A percentile compares a stretch with the other conserved stretches of the same genome.
phyloP scores from a whole-genome alignment of 805 yeast genomes.

The Wickerhamiella lipophila region DNA sequence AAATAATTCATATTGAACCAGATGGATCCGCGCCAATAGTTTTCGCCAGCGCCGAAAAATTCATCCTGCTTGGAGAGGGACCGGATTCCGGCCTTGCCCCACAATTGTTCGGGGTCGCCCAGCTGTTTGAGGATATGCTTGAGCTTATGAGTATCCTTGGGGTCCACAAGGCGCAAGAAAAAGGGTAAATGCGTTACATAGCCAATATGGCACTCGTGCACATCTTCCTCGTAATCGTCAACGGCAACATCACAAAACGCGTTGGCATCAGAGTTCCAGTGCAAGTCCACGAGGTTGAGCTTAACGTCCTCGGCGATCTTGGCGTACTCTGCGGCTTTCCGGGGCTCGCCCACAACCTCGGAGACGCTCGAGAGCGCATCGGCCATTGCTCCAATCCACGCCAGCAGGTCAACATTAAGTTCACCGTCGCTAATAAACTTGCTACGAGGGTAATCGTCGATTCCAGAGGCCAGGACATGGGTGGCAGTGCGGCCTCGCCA shows the following conservation, averaged over 20 bases:
- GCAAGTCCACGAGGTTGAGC: constrained; percentile 54
- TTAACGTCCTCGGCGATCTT: constrained; percentile 44
- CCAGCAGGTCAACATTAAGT: constrained; percentile 72
- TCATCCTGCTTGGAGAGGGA: constrained; percentile 60
- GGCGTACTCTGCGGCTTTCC: constrained; percentile 45
- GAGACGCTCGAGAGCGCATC: constrained; percentile 69
- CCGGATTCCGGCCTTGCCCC: constrained; percentile 69
- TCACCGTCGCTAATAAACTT: constrained; percentile 74
- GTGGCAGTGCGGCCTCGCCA: constrained; percentile 87
- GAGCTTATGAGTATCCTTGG: constrained; percentile 37
- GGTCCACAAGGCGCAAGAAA: constrained; percentile 47
- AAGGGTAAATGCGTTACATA: constrained; percentile 82
- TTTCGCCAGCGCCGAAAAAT: constrained; percentile 63
- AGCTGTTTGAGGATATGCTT: constrained; percentile 43
- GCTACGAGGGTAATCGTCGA: constrained; percentile 92
- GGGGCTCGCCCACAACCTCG: constrained; percentile 40
- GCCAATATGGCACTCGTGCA: constrained; percentile 75
- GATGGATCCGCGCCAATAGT: constrained; percentile 91
- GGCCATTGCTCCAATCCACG: constrained; percentile 94
- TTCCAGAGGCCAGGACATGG: constrained; percentile 83
- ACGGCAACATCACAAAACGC: constrained; percentile 76
- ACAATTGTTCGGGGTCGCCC: constrained; percentile 57
- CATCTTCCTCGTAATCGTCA: constrained; percentile 54
- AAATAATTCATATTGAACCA: constrained; percentile 90
- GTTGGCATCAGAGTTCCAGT: constrained; percentile 60